Evolutionary conservation across 1,284 basidiomycete genomes (phyloP).

Genomic region (Boletus nobilissimus): DNA sequence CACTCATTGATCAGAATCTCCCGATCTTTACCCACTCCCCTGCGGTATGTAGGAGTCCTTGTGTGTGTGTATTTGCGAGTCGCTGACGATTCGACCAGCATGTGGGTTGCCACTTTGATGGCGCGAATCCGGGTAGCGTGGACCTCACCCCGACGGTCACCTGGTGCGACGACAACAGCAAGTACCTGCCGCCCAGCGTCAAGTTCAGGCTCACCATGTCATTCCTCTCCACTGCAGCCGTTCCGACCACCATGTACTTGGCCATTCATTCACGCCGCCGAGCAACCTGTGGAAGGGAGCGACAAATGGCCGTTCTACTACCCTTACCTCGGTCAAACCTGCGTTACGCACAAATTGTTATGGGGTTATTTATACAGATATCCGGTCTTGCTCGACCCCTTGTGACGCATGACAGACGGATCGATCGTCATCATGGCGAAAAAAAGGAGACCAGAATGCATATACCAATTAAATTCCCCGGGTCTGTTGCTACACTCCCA

Average conservation of each 20-base stretch:
- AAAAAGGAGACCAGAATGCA: constrained; percentile 18
- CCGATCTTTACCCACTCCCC: not conserved
- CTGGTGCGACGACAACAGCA: constrained; percentile 15
- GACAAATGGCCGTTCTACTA: constrained; percentile 22
- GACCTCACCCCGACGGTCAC: constrained; percentile 15
- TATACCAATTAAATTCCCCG: constrained; percentile 75
- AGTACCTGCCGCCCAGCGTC: constrained; percentile 20
- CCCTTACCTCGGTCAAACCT: constrained; percentile 31
- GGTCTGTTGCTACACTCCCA: constrained; percentile 83
- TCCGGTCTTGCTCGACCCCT: too few relatives aligned
- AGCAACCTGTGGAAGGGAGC: not conserved
- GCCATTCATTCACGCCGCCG: constrained; percentile 5
- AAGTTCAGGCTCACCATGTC: constrained; percentile 3
- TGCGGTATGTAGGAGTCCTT: constrained; percentile 9
- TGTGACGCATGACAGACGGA: too few relatives aligned
- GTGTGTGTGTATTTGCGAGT: not conserved
- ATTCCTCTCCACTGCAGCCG: not conserved
- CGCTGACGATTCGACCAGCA: constrained; percentile 1
- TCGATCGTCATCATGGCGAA: too few relatives aligned
- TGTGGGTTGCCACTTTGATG: constrained; percentile 28
- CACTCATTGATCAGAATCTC: not conserved
- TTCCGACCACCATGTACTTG: constrained; percentile 5
- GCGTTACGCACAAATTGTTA: too few relatives aligned
- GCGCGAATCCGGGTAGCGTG: not conserved
- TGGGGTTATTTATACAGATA: too few relatives aligned